phyloP scores from a whole-genome alignment of 352 stramenopile species.

The Thalassiosira livingstoniorum region DNA sequence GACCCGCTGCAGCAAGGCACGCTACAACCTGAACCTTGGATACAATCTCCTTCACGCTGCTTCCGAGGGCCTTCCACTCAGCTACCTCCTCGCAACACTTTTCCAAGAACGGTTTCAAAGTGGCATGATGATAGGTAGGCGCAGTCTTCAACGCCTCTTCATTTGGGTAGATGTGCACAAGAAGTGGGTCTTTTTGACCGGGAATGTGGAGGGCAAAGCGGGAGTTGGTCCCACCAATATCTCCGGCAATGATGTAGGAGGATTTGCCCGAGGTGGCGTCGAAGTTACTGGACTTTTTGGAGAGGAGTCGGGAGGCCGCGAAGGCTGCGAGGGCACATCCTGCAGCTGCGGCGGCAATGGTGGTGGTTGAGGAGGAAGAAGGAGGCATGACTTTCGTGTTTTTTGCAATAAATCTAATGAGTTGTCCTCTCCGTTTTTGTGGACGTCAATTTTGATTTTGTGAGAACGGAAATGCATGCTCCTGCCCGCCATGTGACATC shows the following conservation, averaged over 20 bases:
- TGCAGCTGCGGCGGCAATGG: background rate
- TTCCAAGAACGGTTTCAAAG: slow-evolving; percentile 93
- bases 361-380: background rate
- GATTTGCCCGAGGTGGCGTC: slow-evolving; percentile 20
- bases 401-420: too few species aligned
- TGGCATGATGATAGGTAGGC: slow-evolving; percentile 72
- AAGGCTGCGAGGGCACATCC: background rate
- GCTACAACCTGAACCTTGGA: slow-evolving; percentile 70
- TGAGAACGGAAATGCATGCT: too few species aligned
- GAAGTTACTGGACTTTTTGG: background rate
- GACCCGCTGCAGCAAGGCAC: slow-evolving; percentile 87
- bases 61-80: slow-evolving; percentile 71
- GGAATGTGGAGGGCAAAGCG: slow-evolving; percentile 86
- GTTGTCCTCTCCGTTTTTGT: too few species aligned
- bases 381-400: too few species aligned
- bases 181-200: slow-evolving; percentile 50
- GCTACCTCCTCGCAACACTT: slow-evolving; percentile 87
- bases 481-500: too few species aligned
- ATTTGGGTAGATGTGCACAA: slow-evolving; percentile 78
- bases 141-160: slow-evolving; percentile 67
- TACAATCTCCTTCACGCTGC: slow-evolving; percentile 31
- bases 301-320: background rate
- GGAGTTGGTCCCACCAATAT: slow-evolving; percentile 97
- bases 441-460: too few species aligned
- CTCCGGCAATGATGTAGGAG: slow-evolving; percentile 85